Conservation (phyloP, 2,329 filamentous ascomycete genomes). For the Bisporella sp. region DNA sequence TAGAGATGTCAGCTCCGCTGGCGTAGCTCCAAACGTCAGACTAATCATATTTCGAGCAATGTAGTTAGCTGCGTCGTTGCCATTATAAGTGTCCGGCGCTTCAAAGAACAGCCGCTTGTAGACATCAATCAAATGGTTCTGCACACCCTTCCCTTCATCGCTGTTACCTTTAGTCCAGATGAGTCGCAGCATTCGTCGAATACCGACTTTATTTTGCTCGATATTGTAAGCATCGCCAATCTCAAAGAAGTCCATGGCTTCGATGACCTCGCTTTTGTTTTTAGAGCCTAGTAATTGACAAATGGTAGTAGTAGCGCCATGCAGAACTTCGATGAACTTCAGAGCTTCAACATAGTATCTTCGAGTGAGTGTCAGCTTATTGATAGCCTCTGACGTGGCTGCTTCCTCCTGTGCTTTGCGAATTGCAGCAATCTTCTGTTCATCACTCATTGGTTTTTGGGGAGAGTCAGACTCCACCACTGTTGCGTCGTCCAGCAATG, state of each 20-base stretch:
- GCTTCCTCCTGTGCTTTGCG: conserved; percentile 81
- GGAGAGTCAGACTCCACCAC: conserved; percentile 61
- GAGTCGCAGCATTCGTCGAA: conserved; percentile 88
- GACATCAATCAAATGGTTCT: conserved; percentile 92
- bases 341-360: conserved; percentile 92
- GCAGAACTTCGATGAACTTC: conserved; percentile 86
- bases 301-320: conserved; percentile 72
- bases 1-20: conserved; percentile 88
- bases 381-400: conserved; percentile 80
- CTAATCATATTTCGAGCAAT: conserved; percentile 99
- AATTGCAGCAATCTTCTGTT: conserved; percentile 65
- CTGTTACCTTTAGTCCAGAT: conserved; percentile 99
- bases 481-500: conserved; percentile 82
- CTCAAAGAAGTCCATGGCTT: conserved; percentile 98
- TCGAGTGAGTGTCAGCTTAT: conserved; percentile 78
- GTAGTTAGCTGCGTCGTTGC: conserved; percentile 90
- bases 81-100: conserved; percentile 78
- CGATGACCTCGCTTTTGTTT: conserved; percentile 98
- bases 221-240: conserved; percentile 94
- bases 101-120: conserved; percentile 96
- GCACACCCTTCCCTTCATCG: conserved; percentile 96
- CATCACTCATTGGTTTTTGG: conserved; percentile 70
- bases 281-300: conserved; percentile 85
- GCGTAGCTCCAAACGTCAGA: conserved; percentile 89
- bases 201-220: conserved; percentile 85